phyloP scores from a whole-genome alignment of 2,329 filamentous ascomycete genomes.

The Endocalyx cinctus region DNA sequence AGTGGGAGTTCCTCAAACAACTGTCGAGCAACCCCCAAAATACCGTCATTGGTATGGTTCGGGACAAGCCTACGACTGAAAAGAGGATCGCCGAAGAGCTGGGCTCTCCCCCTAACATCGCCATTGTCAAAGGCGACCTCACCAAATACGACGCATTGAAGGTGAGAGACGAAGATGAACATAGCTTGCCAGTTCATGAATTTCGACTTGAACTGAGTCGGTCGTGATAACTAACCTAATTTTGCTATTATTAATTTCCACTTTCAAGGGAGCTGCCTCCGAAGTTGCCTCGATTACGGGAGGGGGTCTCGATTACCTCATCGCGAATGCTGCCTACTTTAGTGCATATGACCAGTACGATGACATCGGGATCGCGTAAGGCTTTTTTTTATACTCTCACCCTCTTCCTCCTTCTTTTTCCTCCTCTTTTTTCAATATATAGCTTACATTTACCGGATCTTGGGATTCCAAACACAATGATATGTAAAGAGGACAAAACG shows the following conservation, averaged over 20 bases:
- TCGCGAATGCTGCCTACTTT: constrained; percentile 42
- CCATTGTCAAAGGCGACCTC: constrained; percentile 42
- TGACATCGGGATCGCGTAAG: too few species aligned
- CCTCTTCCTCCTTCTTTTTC: too few species aligned
- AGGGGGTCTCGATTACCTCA: constrained; percentile 44
- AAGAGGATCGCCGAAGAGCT: constrained; percentile 38
- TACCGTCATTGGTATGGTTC: constrained; percentile 42
- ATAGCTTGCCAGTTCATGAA: too few species aligned
- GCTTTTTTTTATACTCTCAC: too few species aligned
- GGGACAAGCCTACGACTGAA: constrained; percentile 40
- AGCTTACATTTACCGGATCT: too few species aligned
- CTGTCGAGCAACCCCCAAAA: constrained; percentile 40
- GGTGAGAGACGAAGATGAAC: too few species aligned
- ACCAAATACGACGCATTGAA: constrained; percentile 34
- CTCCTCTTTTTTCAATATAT: constrained; percentile 23
- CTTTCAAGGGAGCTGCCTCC: not conserved
- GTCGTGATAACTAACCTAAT: too few species aligned
- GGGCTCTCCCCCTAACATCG: constrained; percentile 34
- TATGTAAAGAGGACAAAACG: too few species aligned
- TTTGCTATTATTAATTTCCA: too few species aligned
- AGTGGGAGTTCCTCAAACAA: constrained; percentile 47
- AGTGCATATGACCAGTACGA: constrained; percentile 3
- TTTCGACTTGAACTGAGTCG: too few species aligned
- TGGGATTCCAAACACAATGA: too few species aligned
- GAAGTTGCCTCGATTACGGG: constrained; percentile 22